Conservation (phyloP, 129 eudicot genomes). For the Daucus carota region DH1_v3.0 NC_030384.2:37791001-37791500, state of each 20-base stretch:
- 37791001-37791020: slow-evolving; percentile 34
- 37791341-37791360: slow-evolving; percentile 58
- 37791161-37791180: slow-evolving; percentile 56
- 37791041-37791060: slow-evolving; percentile 50
- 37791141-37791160: slow-evolving; percentile 70
- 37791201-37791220: slow-evolving; percentile 84
- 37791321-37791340: slow-evolving; percentile 45
- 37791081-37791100: slow-evolving; percentile 46
- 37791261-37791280: not conserved
- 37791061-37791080: slow-evolving; percentile 63
- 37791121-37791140: slow-evolving; percentile 40
- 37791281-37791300: not conserved
- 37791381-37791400: not conserved
- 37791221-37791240: slow-evolving; percentile 85
- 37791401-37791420: not conserved
- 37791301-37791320: slow-evolving; percentile 10
- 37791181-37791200: slow-evolving; percentile 61
- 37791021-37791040: slow-evolving; percentile 34
- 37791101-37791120: slow-evolving; percentile 32
- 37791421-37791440: slow-evolving; percentile 12
- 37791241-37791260: slow-evolving; percentile 95
- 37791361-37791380: slow-evolving; percentile 19
- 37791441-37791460: slow-evolving; percentile 11
- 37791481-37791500: slow-evolving; percentile 78
- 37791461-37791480: slow-evolving; percentile 52